phyloP scores from a whole-genome alignment of 2,329 filamentous ascomycete genomes.

The Samsoniella hepiali region DNA sequence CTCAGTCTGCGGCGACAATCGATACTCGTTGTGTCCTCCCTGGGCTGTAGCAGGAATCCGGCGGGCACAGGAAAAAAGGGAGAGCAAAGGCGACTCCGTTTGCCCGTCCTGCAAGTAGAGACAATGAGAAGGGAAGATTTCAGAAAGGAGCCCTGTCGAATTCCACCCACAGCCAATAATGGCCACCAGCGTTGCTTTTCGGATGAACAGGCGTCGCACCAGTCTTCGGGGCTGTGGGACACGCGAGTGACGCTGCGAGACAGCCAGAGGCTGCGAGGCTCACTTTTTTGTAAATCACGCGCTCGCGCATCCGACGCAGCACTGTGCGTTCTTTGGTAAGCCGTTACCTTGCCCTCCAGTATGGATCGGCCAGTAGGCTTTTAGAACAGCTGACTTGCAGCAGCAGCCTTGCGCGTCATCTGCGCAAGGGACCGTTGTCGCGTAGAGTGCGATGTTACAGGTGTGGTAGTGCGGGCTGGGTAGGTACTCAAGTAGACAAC shows the following conservation, averaged over 20 bases:
- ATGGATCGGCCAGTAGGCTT: conserved; percentile 1
- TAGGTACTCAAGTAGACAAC: not conserved
- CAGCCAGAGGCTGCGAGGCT: conserved; percentile 1
- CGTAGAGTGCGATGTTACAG: not conserved
- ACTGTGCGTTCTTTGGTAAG: conserved; percentile 1
- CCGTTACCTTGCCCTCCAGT: not conserved
- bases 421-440: conserved; percentile 9
- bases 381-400: conserved; percentile 14
- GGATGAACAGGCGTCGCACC: not conserved
- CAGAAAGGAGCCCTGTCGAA: not conserved
- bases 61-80: not conserved
- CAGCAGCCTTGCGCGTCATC: conserved; percentile 7
- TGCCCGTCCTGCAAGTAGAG: not conserved
- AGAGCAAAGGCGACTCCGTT: not conserved
- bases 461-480: not conserved
- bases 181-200: not conserved
- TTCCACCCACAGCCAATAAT: conserved; percentile 1
- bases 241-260: conserved; percentile 6
- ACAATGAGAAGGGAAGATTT: not conserved
- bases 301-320: not conserved
- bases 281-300: conserved; percentile 12
- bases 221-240: conserved; percentile 1
- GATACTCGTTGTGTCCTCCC: not conserved
- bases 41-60: not conserved
- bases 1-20: not conserved